A percentile compares a stretch with the other conserved stretches of the same genome.
These are phyloP conservation scores for Colletotrichum orbiculare DNA, from an alignment of 2,329 filamentous ascomycete species.

Conservation along the genomic window DNA sequence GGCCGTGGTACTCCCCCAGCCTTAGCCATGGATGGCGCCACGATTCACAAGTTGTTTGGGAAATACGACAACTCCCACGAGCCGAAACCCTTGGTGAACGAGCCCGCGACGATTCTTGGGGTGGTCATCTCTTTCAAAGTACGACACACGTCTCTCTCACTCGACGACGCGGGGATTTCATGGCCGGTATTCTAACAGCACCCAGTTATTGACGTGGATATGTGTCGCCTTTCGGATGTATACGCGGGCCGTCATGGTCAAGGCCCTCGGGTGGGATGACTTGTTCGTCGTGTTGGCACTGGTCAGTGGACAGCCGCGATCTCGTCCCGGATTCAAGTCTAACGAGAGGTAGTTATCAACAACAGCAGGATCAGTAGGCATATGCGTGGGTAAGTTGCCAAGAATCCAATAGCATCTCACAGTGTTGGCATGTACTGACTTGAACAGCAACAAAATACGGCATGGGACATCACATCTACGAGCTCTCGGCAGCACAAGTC, in stretches of 20 bases:
- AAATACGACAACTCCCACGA: constrained; percentile 39
- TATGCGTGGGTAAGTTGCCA: constrained; percentile 28
- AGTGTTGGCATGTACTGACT: not conserved
- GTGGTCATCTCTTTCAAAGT: constrained; percentile 45
- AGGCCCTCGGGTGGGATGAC: constrained; percentile 49
- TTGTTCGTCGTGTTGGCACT: constrained; percentile 47
- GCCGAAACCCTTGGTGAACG: constrained; percentile 44
- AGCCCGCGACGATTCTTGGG: constrained; percentile 42
- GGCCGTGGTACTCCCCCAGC: not conserved
- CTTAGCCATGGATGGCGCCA: constrained; percentile 27
- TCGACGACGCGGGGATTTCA: too few species aligned
- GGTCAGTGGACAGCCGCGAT: constrained; percentile 37
- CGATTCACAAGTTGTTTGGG: constrained; percentile 15
- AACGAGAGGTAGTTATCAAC: constrained; percentile 5
- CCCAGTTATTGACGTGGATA: constrained; percentile 44
- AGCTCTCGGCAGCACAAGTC: constrained; percentile 33
- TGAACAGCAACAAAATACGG: constrained; percentile 40
- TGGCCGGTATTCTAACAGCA: not conserved
- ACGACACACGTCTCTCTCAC: not conserved
- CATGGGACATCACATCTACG: constrained; percentile 41
- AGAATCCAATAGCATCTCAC: too few species aligned
- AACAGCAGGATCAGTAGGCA: constrained; percentile 11
- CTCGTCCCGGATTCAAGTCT: too few species aligned
- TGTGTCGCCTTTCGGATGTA: constrained; percentile 44
- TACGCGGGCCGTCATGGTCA: constrained; percentile 41